Base-by-base conservation (phyloP, 1,284 basidiomycete genomes). In the Salmacisia buchloeana region DNA sequence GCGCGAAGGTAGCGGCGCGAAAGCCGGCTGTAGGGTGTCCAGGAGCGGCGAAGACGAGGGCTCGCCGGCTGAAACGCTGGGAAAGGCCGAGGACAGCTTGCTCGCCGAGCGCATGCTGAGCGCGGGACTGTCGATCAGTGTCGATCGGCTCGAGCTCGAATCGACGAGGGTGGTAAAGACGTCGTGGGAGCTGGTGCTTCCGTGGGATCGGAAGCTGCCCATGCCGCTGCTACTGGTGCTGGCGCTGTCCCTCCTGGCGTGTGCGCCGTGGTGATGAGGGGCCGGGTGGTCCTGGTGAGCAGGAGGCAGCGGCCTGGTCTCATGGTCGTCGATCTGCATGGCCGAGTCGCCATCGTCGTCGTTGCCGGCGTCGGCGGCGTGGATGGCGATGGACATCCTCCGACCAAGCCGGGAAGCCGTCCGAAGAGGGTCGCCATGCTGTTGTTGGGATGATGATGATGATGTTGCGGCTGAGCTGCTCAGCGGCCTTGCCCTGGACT, bases 201-300 rank as follows among this genome's bases (percentile, higher is more conserved):
- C 13, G 34, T 33, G 27, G 2, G 49, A 54, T 27, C 15, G 41
- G 41, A 43, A 21, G 15, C 41, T 43, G 18, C 41, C 41, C 18
- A 33, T 33, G 6, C 49, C 27, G 29, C 49, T 54, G 49, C 49
- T 54, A n/a, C n/a, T n/a, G n/a, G n/a, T n/a, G 29, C 49, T 54
- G 4, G 39, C 39, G 27, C 49, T 54, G 27, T 54, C 49, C 29
- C 49, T 54, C 12, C 49, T n/a, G n/a, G n/a, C n/a, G n/a, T n/a
- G n/a, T n/a, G n/a, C n/a, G n/a, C n/a, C n/a, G n/a, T n/a, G n/a
- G n/a, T n/a, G n/a, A n/a, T n/a, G n/a, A n/a, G n/a, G n/a, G n/a
- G n/a, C n/a, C n/a, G n/a, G 49, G 39, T 5, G 39, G 15, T 5
- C 15, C 18, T 43, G 39, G 39, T 15, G 5, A 21, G 39, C 15